These are phyloP conservation scores for Peronospora farinosa DNA, from an alignment of 352 stramenopile species.

Conservation along the genomic window DNA sequence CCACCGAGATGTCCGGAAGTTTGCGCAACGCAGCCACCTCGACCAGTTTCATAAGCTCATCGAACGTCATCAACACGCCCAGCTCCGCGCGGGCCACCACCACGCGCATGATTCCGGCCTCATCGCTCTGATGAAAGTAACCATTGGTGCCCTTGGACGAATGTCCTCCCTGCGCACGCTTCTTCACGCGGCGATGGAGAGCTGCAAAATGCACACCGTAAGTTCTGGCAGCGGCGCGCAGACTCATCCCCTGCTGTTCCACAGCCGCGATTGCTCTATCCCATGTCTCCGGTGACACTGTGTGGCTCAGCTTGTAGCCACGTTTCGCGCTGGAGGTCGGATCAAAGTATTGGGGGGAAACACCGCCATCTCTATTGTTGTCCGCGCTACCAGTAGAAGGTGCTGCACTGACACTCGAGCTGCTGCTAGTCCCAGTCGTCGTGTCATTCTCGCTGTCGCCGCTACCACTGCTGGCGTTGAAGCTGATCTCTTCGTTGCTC, in stretches of 20 bases:
- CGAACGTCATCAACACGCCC: slow-evolving; percentile 59
- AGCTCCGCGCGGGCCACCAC: slow-evolving; percentile 48
- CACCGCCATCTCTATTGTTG: background rate
- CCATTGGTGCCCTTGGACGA: slow-evolving; percentile 9
- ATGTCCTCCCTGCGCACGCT: slow-evolving; percentile 30
- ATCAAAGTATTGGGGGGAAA: background rate
- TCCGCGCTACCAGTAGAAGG: background rate
- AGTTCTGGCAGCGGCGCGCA: slow-evolving; percentile 37
- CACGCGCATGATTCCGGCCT: slow-evolving; percentile 49
- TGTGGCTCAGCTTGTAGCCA: slow-evolving; percentile 44
- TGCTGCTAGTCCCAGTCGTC: slow-evolving; percentile 21
- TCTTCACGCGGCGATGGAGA: slow-evolving; percentile 51
- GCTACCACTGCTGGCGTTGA: slow-evolving; percentile 15
- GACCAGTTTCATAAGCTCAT: slow-evolving; percentile 54
- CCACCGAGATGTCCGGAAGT: slow-evolving; percentile 49
- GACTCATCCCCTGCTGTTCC: slow-evolving; percentile 51
- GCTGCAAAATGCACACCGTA: slow-evolving; percentile 57
- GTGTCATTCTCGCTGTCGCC: slow-evolving; percentile 20
- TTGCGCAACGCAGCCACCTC: slow-evolving; percentile 48
- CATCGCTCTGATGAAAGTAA: slow-evolving; percentile 51
- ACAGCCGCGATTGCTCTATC: slow-evolving; percentile 50
- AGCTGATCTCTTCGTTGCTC: slow-evolving; percentile 12
- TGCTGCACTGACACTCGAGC: slow-evolving; percentile 7
- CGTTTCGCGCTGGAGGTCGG: slow-evolving; percentile 16
- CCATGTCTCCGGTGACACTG: slow-evolving; percentile 46